Evolutionary conservation across 805 yeast species (phyloP), one percentile per base, ranked within the genome.

Genomic region (Candida railenensis): DNA sequence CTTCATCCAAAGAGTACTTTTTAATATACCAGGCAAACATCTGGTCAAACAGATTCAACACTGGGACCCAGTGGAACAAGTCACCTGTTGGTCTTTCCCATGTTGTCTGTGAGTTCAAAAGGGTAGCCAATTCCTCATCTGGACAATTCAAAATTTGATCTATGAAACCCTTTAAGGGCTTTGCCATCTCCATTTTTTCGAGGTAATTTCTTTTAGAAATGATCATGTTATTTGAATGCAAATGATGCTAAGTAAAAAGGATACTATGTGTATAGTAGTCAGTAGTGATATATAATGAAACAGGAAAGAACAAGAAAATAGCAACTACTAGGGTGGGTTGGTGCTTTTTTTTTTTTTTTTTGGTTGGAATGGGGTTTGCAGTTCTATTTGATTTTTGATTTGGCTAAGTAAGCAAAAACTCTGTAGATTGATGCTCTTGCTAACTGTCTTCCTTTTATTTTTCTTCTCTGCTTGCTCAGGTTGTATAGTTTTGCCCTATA

Each of bases 1-100:
- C 76, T 12, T 71, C 71, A 32, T 69, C 74, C 44, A 83, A 63
- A 30, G 67, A 70, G 56, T 88, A 85, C 49, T 80, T 80, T 5
- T 65, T 65, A 14, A 86, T 76, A 19, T 77, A 67, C 3, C 57
- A 54, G 43, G 82, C 86, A 44, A 88, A 67, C 4, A 88, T 74
- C 11, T 71, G 75, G 59, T 91, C 97, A 57, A 91, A 81, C 54
- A 84, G 73, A 62, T 89, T 86, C 54, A 92, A 69, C 1, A 88
- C 81, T 0, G 85, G 77, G 22, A 87, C 78, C 94, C 96, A 91
- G 48, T 83, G 83, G 49, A 76, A 77, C 30, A 92, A 64, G 54
- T 88, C 86, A 33, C 86, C 87, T 49, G 81, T 72, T 7, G 89
- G 84, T 20, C 83, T 67, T 25, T 76, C 77, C 89, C 89, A 83